Base-by-base conservation (phyloP, 2,329 filamentous ascomycete genomes). In the Claviceps digitariae region DNA sequence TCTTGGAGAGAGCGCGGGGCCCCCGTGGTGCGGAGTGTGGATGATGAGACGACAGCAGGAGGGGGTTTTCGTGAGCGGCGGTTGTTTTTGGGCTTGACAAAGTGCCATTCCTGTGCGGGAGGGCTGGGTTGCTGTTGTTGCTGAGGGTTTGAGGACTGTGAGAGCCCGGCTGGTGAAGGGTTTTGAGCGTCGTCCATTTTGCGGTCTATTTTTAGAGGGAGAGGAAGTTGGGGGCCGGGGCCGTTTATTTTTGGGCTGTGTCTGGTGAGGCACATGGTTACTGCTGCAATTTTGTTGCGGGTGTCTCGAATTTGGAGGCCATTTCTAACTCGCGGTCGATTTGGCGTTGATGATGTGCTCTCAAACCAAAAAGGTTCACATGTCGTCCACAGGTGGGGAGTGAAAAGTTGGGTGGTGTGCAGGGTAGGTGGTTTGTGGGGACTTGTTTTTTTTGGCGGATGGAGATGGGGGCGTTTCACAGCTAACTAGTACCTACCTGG, bases 1-100 rank as follows among this genome's bases (percentile, higher is more conserved):
- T 65, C 66, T 10, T 57, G 47, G 6, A 60, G 57, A 25, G 62
- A 55, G 29, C 58, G 56, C 29, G 58, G 53, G 48, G 57, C 53
- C 2, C 38, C 51, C 12, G 52, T 6, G n/a, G 38, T n/a, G 31
- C 20, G 5, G 34, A 51, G 48, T 17, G 31, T 8, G 20, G 9
- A 20, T 2, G 46, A 13, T 3, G 40, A 57, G 58, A 48, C 52
- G 57, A 12, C 56, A 55, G 9, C n/a, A 1, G 43, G 34, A 52
- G 29, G 38, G 49, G 43, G 44, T 50, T 53, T 50, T 45, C 57
- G 50, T 54, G 54, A 25, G 56, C 25, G 52, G 21, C 44, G 45
- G 21, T 49, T 36, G 8, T 50, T 48, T 23, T 59, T 63, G 52
- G 61, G 58, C 2, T 57, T 58, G 36, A 65, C 61, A 34, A 59